Evolutionary conservation across 331 rosid species (phyloP).

Genomic region (Quercus phellos): DNA sequence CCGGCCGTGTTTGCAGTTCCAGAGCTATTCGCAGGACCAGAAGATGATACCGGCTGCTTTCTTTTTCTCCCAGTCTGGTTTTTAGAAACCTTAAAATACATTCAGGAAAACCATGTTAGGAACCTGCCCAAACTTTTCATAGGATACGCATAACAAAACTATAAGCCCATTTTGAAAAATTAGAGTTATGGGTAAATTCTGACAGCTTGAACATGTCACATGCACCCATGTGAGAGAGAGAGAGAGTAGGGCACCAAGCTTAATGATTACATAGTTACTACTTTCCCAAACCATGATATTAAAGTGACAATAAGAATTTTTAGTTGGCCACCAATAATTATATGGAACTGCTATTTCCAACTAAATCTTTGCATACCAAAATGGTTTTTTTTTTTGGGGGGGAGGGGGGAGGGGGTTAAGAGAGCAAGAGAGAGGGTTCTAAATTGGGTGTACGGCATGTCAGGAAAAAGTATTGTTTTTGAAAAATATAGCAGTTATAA

Average conservation of each 20-base stretch:
- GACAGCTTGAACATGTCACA: neutral
- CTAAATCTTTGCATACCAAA: neutral
- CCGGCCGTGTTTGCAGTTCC: slow-evolving; percentile 97
- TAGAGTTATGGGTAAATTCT: neutral
- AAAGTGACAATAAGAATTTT: neutral
- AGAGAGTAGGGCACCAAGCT: neutral
- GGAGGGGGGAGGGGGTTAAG: neutral
- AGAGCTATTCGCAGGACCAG: slow-evolving; percentile 98
- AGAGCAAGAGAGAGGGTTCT: neutral
- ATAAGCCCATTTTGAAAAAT: neutral
- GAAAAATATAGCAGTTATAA: neutral
- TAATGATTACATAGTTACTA: neutral
- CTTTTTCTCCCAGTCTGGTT: slow-evolving; percentile 96
- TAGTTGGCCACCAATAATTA: neutral
- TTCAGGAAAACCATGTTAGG: slow-evolving; percentile 38
- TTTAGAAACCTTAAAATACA: slow-evolving; percentile 72
- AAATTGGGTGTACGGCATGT: neutral
- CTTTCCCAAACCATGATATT: neutral
- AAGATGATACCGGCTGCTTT: slow-evolving; percentile 94
- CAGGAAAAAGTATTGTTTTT: neutral
- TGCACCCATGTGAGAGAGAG: neutral
- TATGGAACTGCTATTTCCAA: neutral
- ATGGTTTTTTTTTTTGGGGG: neutral
- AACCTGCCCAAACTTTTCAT: slow-evolving; percentile 14
- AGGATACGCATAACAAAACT: neutral